Evolutionary conservation across 2,329 filamentous ascomycete genomes (phyloP), one percentile per base, ranked within the genome.

Genomic region (Pseudocercospora fijiensis): DNA sequence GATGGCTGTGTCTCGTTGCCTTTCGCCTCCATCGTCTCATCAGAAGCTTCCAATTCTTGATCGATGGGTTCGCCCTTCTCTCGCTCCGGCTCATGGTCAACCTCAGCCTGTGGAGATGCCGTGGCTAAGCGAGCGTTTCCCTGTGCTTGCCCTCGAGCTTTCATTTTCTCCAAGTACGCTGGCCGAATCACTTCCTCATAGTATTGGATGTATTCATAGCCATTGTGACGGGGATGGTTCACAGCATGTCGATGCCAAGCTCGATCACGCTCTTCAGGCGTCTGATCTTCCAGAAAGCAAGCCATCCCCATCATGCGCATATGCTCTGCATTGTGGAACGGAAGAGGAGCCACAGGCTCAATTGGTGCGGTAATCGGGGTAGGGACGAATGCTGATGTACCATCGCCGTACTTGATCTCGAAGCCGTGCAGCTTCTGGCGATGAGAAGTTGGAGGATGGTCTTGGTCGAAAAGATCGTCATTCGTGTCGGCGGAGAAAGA

Each of bases 161-260:
- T 56, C 53, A 57, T 57, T 55, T 63, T 63, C 61, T 63, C 30
- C 13, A 66, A 49, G 37, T 65, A 72, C 1, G 51, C 61, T 5
- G 69, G 71, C 16, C 67, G 62, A 43, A 72, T 64, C 6, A 30
- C 26, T 16, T 68, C 62, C 22, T 71, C 66, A 43, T 70, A 74
- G 64, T 71, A 72, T 28, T 56, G 22, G 20, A 61, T 28, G 63
- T 69, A 74, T 41, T 70, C 61, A 4, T 60, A 30, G 2, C 68
- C 60, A 22, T 60, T 64, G 47, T 70, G 68, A n/a, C 62, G 57
- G 1, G 58, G 57, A 13, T 61, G 28, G 6, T 56, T 13, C n/a
- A 43, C 61, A 9, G 65, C 67, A 30, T 67, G 59, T 7, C 63
- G 37, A n/a, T 57, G n/a, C 61, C 69, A 70, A 13, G 63, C 20